These are phyloP conservation scores for Penicillium dipodomyicola DNA, from an alignment of 495 filamentous ascomycete genomes.

Conservation along the genomic window DNA sequence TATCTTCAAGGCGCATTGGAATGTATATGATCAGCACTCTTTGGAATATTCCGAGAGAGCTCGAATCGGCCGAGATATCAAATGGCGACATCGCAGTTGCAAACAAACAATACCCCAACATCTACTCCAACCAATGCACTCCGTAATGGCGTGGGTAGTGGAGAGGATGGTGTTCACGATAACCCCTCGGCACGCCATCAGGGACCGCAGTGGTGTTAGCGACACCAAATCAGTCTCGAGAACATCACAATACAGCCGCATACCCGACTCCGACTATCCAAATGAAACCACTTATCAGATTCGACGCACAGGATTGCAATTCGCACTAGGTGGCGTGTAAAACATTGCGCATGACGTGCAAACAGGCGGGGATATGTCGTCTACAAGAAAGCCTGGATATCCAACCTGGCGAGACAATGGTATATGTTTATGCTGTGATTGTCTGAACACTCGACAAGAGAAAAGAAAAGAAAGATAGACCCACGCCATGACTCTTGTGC, in stretches of 20 bases:
- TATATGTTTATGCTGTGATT: constrained; percentile 8
- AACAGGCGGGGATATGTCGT: not conserved
- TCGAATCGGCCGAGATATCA: constrained; percentile 14
- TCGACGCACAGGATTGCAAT: not conserved
- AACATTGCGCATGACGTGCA: constrained; percentile 27
- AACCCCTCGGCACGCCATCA: constrained; percentile 26
- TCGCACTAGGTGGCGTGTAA: constrained; percentile 19
- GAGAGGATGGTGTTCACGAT: constrained; percentile 22
- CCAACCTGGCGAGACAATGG: not conserved
- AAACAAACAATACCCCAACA: not conserved
- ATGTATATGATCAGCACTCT: not conserved
- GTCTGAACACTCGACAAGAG: not conserved
- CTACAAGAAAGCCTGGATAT: constrained; percentile 1
- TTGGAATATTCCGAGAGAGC: not conserved
- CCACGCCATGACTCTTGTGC: constrained; percentile 22
- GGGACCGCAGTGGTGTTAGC: constrained; percentile 20
- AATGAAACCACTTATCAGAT: not conserved
- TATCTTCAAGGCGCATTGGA: not conserved
- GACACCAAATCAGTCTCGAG: constrained; percentile 17
- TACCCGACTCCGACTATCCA: not conserved
- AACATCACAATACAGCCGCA: not conserved
- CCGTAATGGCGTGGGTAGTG: constrained; percentile 27
- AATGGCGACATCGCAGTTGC: not conserved
- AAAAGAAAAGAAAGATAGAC: not conserved
- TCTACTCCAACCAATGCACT: constrained; percentile 5